Evolutionary conservation across 208 protist species (phyloP), one percentile per base, ranked within the genome.

Genomic region (Tritrichomonas foetus): DNA sequence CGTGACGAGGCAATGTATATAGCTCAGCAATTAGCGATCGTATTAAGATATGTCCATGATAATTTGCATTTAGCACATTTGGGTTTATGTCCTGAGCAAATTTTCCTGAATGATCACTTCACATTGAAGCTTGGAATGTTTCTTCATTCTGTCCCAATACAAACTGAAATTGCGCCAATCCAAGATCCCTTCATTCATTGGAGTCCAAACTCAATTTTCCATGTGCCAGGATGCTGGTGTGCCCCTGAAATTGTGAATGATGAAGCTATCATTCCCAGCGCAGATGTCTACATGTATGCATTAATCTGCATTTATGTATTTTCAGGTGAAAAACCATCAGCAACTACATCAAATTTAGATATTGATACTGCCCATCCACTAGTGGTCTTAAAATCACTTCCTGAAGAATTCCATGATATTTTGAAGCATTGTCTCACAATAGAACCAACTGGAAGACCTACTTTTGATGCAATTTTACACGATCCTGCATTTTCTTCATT

Each of bases 1-100:
- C 64, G 64, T n/a, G 64, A 69, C n/a, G 78, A 89, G 39, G 41
- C 78, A 44, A 89, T 89, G 53, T 89, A 53, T 57, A 49, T 47
- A 41, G 25, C 47, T 53, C 44, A 89, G 57, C 78, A 89, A 57
- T 11, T 89, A 13, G 41, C 78, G 11, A 57, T 57, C 41, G n/a
- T 27, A 3, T 33, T 89, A 20, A 13, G 44, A 57, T 53, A 39
- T 39, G 9, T 89, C 14, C 44, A 89, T 61, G 47, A 53, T 20
- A n/a, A 57, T 25, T 39, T 25, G 0, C 78, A 89, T 36, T 39
- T 22, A n/a, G 41, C 47, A 39, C 57, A 41, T 57, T 39, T 89
- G 78, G 47, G 41, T 61, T 14, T 89, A 39, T 39, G 27, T 30
- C 78, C 78, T 25, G 41, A 53, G 57, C 0, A 1, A 1, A 30